phyloP scores from a whole-genome alignment of 148 eudicot genomes.

The Chenopodium quinoa region DNA sequence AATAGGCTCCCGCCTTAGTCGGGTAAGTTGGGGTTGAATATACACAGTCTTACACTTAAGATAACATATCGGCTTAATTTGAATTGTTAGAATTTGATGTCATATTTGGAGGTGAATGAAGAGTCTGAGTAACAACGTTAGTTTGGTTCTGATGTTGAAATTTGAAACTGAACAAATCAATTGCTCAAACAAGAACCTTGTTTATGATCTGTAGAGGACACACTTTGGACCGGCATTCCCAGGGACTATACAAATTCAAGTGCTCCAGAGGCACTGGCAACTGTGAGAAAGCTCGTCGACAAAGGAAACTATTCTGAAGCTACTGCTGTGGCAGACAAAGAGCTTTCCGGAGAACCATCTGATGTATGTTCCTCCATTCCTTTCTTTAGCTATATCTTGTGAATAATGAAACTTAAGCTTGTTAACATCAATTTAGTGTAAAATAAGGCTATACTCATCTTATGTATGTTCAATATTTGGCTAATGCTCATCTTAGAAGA shows the following conservation, averaged over 20 bases:
- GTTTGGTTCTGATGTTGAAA: background rate
- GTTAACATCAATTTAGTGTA: background rate
- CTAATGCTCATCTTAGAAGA: no score
- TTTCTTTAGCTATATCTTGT: background rate
- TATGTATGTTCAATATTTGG: background rate
- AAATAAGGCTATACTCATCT: background rate
- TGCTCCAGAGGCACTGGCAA: slow-evolving; percentile 45
- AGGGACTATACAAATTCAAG: slow-evolving; percentile 62
- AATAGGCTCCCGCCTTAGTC: background rate
- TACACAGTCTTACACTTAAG: background rate
- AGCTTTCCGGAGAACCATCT: slow-evolving; percentile 51
- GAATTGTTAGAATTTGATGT: no score
- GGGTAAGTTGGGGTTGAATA: background rate
- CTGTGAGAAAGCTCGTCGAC: slow-evolving; percentile 69
- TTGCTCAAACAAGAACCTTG: background rate
- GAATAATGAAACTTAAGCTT: background rate
- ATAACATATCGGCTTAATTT: no score
- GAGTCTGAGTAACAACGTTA: background rate
- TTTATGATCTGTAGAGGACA: slow-evolving; percentile 54
- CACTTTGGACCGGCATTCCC: slow-evolving; percentile 88
- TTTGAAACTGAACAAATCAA: background rate
- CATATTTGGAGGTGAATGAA: background rate
- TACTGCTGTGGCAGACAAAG: slow-evolving; percentile 49
- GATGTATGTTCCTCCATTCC: slow-evolving; percentile 46
- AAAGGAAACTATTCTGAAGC: slow-evolving; percentile 69